Percentiles rank a stretch among this genome's conserved stretches.
Evolutionary conservation across 495 filamentous ascomycete genomes (phyloP).

Genomic region (Melanomma pulvis-pyrius): DNA sequence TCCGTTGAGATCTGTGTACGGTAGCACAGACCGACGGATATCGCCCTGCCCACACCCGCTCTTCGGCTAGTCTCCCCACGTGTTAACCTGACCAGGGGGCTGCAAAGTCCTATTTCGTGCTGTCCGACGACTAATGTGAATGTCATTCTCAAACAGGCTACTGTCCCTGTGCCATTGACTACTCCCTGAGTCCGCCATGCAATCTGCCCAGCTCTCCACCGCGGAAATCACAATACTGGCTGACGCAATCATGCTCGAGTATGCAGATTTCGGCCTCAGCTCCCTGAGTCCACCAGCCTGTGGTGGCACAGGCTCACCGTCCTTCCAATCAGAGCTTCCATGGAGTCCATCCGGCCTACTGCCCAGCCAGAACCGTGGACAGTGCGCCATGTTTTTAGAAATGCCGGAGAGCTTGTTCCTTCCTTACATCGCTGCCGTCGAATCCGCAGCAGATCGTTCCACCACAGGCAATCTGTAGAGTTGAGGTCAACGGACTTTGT

Average conservation of each 20-base stretch:
- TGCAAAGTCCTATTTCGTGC: neutral
- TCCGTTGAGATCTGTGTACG: neutral
- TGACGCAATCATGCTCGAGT: neutral
- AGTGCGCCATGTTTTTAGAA: neutral
- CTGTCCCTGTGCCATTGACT: neutral
- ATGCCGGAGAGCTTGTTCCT: neutral
- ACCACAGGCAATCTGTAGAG: neutral
- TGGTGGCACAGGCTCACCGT: neutral
- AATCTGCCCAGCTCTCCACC: neutral
- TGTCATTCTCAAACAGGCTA: constrained; percentile 1
- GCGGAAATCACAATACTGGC: neutral
- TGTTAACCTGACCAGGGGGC: neutral
- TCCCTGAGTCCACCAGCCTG: neutral
- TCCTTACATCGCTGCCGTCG: neutral
- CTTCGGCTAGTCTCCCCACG: neutral
- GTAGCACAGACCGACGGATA: neutral
- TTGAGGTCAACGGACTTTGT: neutral
- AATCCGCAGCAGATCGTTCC: neutral
- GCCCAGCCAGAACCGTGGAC: neutral
- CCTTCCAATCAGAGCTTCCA: neutral
- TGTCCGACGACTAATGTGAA: neutral
- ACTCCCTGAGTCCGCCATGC: neutral
- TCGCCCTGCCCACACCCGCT: neutral
- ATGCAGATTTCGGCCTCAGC: neutral
- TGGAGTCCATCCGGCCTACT: neutral